Percentiles rank a stretch among this genome's conserved stretches.
Conservation (phyloP, 2,329 filamentous ascomycete species). For the Aspergillus clavatus region DNA sequence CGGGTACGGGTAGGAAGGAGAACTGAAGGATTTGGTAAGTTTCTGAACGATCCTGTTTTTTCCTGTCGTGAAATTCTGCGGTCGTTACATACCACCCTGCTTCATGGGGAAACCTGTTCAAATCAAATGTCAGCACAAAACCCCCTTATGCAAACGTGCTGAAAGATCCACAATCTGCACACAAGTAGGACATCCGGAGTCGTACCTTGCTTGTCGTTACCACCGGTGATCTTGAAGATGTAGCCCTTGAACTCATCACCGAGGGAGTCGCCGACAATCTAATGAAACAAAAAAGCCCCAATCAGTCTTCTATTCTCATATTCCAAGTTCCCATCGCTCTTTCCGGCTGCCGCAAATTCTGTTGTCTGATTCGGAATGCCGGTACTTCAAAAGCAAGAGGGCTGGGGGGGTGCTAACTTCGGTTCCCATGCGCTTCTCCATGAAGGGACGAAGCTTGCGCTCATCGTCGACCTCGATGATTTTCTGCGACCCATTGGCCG, state of each 20-base stretch:
- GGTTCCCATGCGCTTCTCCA: constrained; percentile 84
- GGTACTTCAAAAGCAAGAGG: constrained; percentile 7
- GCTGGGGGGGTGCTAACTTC: constrained; percentile 39
- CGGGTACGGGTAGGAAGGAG: constrained; percentile 97
- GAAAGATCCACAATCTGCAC: not conserved
- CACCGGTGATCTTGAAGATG: constrained; percentile 98
- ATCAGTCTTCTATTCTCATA: constrained; percentile 28
- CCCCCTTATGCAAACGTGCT: constrained; percentile 5
- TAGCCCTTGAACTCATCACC: constrained; percentile 99
- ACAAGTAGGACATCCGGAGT: constrained; percentile 4
- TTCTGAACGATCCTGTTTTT: constrained; percentile 17
- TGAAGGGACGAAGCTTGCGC: constrained; percentile 97
- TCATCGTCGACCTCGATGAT: constrained; percentile 99
- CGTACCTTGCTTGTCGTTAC: constrained; percentile 97
- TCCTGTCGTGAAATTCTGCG: constrained; percentile 22
- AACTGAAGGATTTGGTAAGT: constrained; percentile 43
- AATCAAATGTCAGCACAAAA: constrained; percentile 22
- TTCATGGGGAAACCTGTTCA: constrained; percentile 90
- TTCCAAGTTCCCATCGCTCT: constrained; percentile 11
- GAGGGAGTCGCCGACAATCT: constrained; percentile 89
- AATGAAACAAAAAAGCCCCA: constrained; percentile 25
- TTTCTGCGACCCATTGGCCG: constrained; percentile 99
- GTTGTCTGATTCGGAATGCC: constrained; percentile 10
- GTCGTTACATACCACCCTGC: constrained; percentile 67
- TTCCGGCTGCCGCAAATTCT: not conserved